phyloP scores from a whole-genome alignment of 768 basidiomycete species.

The Lepiota brunneoincarnata region DNA sequence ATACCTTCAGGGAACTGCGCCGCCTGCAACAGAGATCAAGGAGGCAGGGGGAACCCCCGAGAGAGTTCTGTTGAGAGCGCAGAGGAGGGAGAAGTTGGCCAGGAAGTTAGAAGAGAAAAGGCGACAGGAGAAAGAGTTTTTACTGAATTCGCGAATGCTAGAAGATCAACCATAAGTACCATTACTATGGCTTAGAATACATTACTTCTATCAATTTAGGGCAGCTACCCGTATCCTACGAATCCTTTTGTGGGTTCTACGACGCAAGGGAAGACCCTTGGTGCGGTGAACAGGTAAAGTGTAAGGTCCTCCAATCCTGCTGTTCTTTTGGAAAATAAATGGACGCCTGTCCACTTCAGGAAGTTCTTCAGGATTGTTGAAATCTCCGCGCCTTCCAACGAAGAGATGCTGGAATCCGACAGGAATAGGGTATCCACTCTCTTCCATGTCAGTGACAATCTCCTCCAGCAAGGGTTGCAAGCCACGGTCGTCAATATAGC shows the following conservation, averaged over 20 bases:
- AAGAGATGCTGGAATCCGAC: constrained; percentile 16
- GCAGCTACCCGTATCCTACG: background rate
- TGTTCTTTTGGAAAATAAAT: background rate
- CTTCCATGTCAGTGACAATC: constrained; percentile 18
- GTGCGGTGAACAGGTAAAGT: constrained; percentile 1
- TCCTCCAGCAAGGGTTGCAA: constrained; percentile 8
- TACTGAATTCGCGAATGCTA: background rate
- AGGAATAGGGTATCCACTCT: constrained; percentile 17
- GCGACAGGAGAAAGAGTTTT: background rate
- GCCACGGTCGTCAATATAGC: background rate
- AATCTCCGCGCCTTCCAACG: constrained; percentile 8
- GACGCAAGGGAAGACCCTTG: constrained; percentile 1
- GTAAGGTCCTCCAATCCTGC: constrained; percentile 3
- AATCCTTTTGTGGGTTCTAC: background rate
- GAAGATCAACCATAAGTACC: background rate
- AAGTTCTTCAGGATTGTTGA: background rate
- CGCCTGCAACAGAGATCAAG: constrained; percentile 3
- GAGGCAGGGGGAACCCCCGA: constrained; percentile 10
- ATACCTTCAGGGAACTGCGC: constrained; percentile 39
- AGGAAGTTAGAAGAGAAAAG: constrained; percentile 13
- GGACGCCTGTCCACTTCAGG: constrained; percentile 4
- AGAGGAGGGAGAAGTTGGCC: constrained; percentile 15
- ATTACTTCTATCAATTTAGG: background rate
- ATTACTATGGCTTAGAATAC: background rate
- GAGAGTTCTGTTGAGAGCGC: constrained; percentile 13